These are phyloP conservation scores for Nicotiana noctiflora DNA, from an alignment of 257 asterid species.

Conservation along the genomic window DNA sequence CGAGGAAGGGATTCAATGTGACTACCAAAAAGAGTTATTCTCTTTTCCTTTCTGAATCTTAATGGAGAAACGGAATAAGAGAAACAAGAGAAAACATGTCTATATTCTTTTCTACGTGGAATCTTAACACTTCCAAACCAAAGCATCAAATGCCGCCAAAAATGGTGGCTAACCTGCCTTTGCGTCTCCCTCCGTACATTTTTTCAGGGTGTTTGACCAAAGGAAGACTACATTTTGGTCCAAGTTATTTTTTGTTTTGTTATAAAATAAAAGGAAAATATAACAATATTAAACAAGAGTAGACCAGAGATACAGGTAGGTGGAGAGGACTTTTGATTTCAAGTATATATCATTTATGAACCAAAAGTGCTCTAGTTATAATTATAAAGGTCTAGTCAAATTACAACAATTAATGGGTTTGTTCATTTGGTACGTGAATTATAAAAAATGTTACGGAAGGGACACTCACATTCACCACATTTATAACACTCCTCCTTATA, in stretches of 20 bases:
- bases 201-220: background rate
- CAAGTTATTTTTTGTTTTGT: background rate
- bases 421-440: too few relatives aligned
- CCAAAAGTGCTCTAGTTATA: too few relatives aligned
- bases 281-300: too few relatives aligned
- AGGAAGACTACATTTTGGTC: background rate
- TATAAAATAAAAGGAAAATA: too few relatives aligned
- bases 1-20: background rate
- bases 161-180: background rate
- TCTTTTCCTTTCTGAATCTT: background rate
- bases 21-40: background rate
- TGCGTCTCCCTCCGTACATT: background rate
- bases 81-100: background rate
- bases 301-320: too few relatives aligned
- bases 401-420: too few relatives aligned
- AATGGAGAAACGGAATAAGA: background rate
- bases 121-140: background rate
- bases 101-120: background rate
- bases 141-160: background rate
- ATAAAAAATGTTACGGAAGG: too few relatives aligned
- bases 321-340: too few relatives aligned
- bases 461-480: too few relatives aligned
- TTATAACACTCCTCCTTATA: too few relatives aligned
- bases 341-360: too few relatives aligned
- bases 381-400: too few relatives aligned